Evolutionary conservation across 2,329 filamentous ascomycete species (phyloP).

Genomic region (Claviceps pazoutovae): DNA sequence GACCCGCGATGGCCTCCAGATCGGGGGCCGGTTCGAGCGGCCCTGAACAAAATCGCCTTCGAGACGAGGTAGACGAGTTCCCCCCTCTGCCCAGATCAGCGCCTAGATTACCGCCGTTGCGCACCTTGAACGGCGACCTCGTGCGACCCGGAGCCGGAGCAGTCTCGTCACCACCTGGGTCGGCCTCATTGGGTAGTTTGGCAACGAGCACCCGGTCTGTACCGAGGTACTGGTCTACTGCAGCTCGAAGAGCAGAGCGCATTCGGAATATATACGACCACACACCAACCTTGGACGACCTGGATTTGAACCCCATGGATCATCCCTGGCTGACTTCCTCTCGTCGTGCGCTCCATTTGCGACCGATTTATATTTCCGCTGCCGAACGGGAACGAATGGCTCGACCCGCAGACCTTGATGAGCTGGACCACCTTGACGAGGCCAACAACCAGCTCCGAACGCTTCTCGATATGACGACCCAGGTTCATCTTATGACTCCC

Average conservation of each 20-base stretch:
- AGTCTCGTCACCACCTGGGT: neutral
- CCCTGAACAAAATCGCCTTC: conserved; percentile 16
- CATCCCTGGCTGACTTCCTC: conserved; percentile 13
- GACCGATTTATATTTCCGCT: conserved; percentile 10
- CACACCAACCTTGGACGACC: conserved; percentile 13
- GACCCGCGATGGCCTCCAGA: conserved; percentile 18
- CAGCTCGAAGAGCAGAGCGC: conserved; percentile 21
- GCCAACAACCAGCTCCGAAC: conserved; percentile 30
- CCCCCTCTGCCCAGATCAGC: conserved; percentile 16
- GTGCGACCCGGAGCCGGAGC: conserved; percentile 11
- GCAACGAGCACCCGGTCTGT: conserved; percentile 2
- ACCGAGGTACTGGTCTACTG: conserved; percentile 13
- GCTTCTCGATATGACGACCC: conserved; percentile 26
- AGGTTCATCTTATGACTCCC: conserved; percentile 15
- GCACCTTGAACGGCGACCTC: conserved; percentile 17
- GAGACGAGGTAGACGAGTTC: conserved; percentile 17
- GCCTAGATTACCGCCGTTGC: conserved; percentile 19
- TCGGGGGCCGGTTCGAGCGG: conserved; percentile 18
- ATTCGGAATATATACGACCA: conserved; percentile 21
- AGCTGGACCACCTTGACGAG: conserved; percentile 26
- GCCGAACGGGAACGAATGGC: neutral
- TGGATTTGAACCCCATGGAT: conserved; percentile 14
- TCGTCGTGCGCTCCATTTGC: conserved; percentile 14
- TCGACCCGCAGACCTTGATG: conserved; percentile 19
- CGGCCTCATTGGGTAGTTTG: neutral